Evolutionary conservation across 352 stramenopile species (phyloP).

Genomic region (Peronospora belbahrii): DNA sequence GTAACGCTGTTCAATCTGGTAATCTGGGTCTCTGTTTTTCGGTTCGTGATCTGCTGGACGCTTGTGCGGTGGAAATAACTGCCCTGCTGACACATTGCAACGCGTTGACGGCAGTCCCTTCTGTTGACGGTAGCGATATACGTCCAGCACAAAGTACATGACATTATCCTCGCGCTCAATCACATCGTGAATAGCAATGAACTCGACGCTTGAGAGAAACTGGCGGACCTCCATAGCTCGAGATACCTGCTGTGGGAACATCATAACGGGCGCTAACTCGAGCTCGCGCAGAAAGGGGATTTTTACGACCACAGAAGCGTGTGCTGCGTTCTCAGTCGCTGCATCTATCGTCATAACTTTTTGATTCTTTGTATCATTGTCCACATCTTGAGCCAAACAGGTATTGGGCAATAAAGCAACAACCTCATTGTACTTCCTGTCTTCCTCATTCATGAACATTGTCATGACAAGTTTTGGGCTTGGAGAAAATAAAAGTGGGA

Average conservation of each 20-base stretch:
- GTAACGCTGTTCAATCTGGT: constrained; percentile 58
- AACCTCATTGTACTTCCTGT: not conserved
- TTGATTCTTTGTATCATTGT: not conserved
- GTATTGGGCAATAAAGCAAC: not conserved
- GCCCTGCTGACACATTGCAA: constrained; percentile 11
- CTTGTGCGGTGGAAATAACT: not conserved
- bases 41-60: constrained; percentile 5
- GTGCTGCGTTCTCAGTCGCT: not conserved
- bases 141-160: constrained; percentile 52
- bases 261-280: constrained; percentile 33
- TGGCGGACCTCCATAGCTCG: constrained; percentile 45
- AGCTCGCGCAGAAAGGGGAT: constrained; percentile 27
- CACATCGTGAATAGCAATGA: constrained; percentile 44
- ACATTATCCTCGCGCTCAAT: constrained; percentile 38
- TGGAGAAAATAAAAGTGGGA: too few species aligned
- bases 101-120: constrained; percentile 37
- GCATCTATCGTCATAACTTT: not conserved
- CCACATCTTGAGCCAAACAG: not conserved
- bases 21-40: constrained; percentile 30
- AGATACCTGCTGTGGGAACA: constrained; percentile 46
- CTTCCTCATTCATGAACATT: not conserved
- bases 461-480: too few species aligned
- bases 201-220: constrained; percentile 54
- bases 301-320: not conserved
- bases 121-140: constrained; percentile 51